Percentiles rank a stretch among this genome's conserved stretches.
phyloP scores from a whole-genome alignment of 2,329 filamentous ascomycete species.

The Colletotrichum abscissum region DNA sequence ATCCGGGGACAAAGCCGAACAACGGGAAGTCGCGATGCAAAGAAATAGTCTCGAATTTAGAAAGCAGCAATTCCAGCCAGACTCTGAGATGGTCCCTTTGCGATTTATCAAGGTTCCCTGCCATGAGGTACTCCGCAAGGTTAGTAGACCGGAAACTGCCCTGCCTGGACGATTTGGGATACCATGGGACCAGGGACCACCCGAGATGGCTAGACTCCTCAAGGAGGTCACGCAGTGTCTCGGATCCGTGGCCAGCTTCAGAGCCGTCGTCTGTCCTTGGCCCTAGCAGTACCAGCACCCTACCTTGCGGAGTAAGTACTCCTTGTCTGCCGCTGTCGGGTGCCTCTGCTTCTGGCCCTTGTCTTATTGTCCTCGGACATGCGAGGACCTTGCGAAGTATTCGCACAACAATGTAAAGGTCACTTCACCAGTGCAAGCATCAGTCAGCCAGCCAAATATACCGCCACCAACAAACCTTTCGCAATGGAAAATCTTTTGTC shows the following conservation, averaged over 20 bases:
- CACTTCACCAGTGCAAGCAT: not conserved
- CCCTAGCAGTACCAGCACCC: conserved; percentile 8
- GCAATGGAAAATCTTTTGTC: not conserved
- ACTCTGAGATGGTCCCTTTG: not conserved
- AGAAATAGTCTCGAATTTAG: not conserved
- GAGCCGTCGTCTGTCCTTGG: conserved; percentile 23
- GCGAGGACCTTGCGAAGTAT: not conserved
- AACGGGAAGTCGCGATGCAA: not conserved
- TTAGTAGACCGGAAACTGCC: conserved; percentile 10
- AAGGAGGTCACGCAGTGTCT: conserved; percentile 35
- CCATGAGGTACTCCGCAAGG: not conserved
- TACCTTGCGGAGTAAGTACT: not conserved
- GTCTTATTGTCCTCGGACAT: not conserved
- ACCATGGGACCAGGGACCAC: not conserved
- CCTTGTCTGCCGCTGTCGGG: not conserved
- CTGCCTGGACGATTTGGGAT: not conserved
- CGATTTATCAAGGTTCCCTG: conserved; percentile 32
- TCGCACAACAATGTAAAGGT: not conserved
- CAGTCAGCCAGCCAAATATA: not conserved
- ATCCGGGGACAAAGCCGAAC: not conserved
- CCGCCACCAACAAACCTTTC: not conserved
- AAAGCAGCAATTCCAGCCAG: not conserved
- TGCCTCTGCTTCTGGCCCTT: not conserved
- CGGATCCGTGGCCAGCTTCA: conserved; percentile 35
- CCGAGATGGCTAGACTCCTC: not conserved